Conservation (phyloP, 108 stramenopile genomes). For the Fistulifera solaris region DNA sequence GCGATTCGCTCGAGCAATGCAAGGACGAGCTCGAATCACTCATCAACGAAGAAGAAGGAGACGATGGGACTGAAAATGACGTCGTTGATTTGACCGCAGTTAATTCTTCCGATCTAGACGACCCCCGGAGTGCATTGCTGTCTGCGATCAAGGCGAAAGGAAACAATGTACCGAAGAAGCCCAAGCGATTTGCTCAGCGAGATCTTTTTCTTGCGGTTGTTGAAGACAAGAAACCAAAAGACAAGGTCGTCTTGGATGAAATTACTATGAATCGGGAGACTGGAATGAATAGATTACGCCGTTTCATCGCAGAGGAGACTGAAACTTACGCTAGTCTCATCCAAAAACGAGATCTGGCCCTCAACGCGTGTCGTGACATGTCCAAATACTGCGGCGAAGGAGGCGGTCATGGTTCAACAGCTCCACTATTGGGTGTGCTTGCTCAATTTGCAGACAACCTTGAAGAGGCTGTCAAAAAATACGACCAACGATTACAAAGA, state of each 20-base stretch:
- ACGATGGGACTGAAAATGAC: constrained; percentile 6
- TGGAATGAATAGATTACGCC: constrained; percentile 47
- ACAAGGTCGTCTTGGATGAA: not conserved
- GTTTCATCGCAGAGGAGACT: constrained; percentile 45
- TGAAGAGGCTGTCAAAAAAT: constrained; percentile 48
- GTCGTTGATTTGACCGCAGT: not conserved
- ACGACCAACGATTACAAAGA: constrained; percentile 33
- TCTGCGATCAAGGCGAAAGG: constrained; percentile 29
- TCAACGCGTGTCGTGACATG: constrained; percentile 62
- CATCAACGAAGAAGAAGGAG: constrained; percentile 28
- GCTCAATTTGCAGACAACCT: constrained; percentile 55
- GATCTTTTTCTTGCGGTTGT: constrained; percentile 35
- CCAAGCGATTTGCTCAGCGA: constrained; percentile 15
- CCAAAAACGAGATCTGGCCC: constrained; percentile 33
- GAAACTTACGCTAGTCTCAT: constrained; percentile 32
- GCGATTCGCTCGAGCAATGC: constrained; percentile 43
- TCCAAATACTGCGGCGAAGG: constrained; percentile 69
- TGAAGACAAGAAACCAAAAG: constrained; percentile 13
- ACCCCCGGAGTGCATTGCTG: constrained; percentile 32
- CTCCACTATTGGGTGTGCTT: constrained; percentile 53
- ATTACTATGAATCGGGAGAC: constrained; percentile 1
- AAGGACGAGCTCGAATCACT: constrained; percentile 51
- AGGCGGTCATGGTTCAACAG: constrained; percentile 52
- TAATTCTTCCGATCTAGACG: constrained; percentile 1
- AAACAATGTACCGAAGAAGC: not conserved